These are phyloP conservation scores for Biscogniauxia marginata DNA, from an alignment of 2,329 filamentous ascomycete species.

Conservation along the genomic window DNA sequence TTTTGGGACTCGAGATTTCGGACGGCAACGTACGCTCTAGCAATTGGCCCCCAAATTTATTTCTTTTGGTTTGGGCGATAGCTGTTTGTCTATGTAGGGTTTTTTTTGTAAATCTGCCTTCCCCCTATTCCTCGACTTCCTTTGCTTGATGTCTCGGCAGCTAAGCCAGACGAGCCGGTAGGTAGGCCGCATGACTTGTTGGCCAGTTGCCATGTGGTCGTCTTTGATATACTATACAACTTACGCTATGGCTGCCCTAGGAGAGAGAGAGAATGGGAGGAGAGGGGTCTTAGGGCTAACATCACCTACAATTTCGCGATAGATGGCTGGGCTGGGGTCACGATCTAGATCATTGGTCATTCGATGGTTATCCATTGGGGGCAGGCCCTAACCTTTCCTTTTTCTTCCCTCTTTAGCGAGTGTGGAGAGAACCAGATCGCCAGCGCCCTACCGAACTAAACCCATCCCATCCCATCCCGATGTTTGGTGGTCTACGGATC, in stretches of 20 bases:
- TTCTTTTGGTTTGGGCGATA: too few species aligned
- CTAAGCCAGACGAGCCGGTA: neutral
- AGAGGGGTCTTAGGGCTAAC: neutral
- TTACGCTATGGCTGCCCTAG: neutral
- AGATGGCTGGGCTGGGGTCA: neutral
- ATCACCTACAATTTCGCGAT: neutral
- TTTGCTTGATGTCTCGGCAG: neutral
- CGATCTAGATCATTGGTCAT: conserved; percentile 1
- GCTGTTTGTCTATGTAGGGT: neutral
- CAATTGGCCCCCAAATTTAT: conserved; percentile 1
- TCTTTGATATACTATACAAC: neutral
- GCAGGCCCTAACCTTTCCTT: neutral
- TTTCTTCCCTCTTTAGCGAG: neutral
- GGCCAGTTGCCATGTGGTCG: neutral
- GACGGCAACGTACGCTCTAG: conserved; percentile 8
- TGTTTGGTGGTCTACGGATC: neutral
- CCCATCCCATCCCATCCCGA: neutral
- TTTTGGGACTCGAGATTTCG: conserved; percentile 11
- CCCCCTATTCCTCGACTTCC: neutral
- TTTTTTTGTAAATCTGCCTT: neutral
- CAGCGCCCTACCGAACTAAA: neutral
- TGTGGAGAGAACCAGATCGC: neutral
- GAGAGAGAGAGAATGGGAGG: neutral
- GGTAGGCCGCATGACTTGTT: neutral
- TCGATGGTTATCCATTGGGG: neutral